Conservation (phyloP, 192 early-diverging fungal genomes). For the Chytriomyces hyalinus region DNA sequence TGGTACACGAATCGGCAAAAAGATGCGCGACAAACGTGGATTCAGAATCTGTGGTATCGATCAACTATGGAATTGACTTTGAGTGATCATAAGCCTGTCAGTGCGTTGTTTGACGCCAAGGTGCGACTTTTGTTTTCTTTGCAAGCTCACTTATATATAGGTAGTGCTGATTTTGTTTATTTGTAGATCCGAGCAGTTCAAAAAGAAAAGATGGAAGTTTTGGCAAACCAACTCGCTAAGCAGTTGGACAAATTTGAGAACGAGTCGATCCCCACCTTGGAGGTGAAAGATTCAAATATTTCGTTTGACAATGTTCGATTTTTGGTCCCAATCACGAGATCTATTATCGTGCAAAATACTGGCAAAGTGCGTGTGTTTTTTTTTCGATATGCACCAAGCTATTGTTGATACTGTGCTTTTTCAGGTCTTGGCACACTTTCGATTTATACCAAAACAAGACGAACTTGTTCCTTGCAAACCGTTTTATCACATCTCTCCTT, state of each 20-base stretch:
- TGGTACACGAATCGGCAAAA: conserved; percentile 68
- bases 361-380: conserved; percentile 6
- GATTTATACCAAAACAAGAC: conserved; percentile 74
- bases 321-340: conserved; percentile 51
- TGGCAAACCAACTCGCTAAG: conserved; percentile 67
- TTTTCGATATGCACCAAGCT: not conserved
- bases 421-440: conserved; percentile 71
- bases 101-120: conserved; percentile 66
- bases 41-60: conserved; percentile 58
- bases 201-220: conserved; percentile 56
- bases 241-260: conserved; percentile 83
- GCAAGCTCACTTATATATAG: not conserved
- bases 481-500: conserved; percentile 77
- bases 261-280: conserved; percentile 74
- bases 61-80: conserved; percentile 66
- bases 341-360: conserved; percentile 69
- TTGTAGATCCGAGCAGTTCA: conserved; percentile 66
- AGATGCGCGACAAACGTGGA: conserved; percentile 39
- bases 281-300: conserved; percentile 60
- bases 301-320: conserved; percentile 76
- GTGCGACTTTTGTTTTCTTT: conserved; percentile 39
- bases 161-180: conserved; percentile 4
- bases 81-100: conserved; percentile 95
- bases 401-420: conserved; percentile 25
- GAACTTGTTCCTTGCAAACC: conserved; percentile 62